Base-by-base conservation (phyloP, 1,284 basidiomycete genomes). In the Pholiota adiposa region DNA sequence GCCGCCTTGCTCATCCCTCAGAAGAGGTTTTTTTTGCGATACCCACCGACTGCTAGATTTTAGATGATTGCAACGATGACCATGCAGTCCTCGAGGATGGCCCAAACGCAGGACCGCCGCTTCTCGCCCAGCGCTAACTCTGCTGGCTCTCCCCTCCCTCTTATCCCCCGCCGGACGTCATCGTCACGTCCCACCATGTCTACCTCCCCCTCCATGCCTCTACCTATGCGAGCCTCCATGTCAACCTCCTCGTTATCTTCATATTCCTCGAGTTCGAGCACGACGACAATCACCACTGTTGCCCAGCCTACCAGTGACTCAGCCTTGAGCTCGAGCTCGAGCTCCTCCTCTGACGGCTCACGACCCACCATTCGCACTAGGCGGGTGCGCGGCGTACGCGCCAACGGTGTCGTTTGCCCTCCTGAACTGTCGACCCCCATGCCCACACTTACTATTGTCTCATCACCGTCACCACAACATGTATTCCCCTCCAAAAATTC, bases 131-230 rank as follows among this genome's bases (percentile, higher is more conserved):
- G 76, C 61, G 75, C 84, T 44, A 88, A 86, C 72, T 72, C 75
- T 23, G 83, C 87, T 16, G 78, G 82, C 3, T 76, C 76, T 6
- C 80, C 86, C 56, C 79, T 88, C 16, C 85, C 85, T 14, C 73
- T 80, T 48, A 77, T 86, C 44, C 85, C 85, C 34, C 79, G 84
- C 27, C 75, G 84, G 4, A 51, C 59, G 9, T 66, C 63, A 16
- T 56, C 60, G 2, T 59, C 68, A 27, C 65, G 63, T 16, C 61
- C 65, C 40, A 48, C 63, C 9, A 73, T 78, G 16, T 57, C 66
- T 36, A 57, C 60, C 55, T 71, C 23, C 68, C 71, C 19, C 54
- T 72, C 38, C 57, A 63, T 29, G 58, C 64, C 57, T 27, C 65
- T 31, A 18, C 65, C 31, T 60, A 54, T 51, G 29, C 57, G 54